Base-by-base conservation (phyloP, 768 basidiomycete species). In the Hydnomerulius pinastri region DNA sequence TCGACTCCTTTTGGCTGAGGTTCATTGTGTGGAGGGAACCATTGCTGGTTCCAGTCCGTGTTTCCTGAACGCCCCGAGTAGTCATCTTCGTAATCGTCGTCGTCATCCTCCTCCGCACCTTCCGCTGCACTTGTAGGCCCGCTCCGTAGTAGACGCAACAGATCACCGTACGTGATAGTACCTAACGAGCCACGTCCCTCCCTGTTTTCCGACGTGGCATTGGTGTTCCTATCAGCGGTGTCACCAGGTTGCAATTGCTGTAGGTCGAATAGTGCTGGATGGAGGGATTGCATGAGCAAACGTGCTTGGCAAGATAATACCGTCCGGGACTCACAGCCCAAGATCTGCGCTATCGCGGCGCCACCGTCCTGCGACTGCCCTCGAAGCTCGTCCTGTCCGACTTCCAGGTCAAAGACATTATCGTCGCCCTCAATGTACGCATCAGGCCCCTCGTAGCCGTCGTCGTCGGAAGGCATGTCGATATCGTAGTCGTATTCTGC, bases 1-100 rank as follows among this genome's bases (percentile, higher is more conserved):
- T 79, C 73, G 13, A 83, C 59, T 2, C 92, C 92, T 27, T 71
- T 75, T 43, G 78, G 58, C 65, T 86, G 79, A 6, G 90, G 87
- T 50, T 85, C 78, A 17, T 67, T 80, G 20, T 78, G 73, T 37
- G 69, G 54, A 25, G 67, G 61, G 49, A 67, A 75, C 72, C 71
- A 77, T 53, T 59, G 27, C 28, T 43, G 42, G 55, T 63, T 39
- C 65, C 63, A 54, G 59, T 64, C 55, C 62, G 65, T 58, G 60
- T 43, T 27, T 33, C 47, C n/a, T 15, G 25, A 40, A 39, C 53
- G n/a, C 17, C 49, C 43, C 43, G 56, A 52, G 9, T 62, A 58
- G 4, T 71, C 70, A 15, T 72, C 70, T 17, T 70, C 64, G 13
- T 72, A 66, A 0, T 67, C 66, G 4, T 71, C 67, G 12, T 71